Conservation (phyloP, 371 early-diverging fungal species). For the Circinella minor region DNA sequence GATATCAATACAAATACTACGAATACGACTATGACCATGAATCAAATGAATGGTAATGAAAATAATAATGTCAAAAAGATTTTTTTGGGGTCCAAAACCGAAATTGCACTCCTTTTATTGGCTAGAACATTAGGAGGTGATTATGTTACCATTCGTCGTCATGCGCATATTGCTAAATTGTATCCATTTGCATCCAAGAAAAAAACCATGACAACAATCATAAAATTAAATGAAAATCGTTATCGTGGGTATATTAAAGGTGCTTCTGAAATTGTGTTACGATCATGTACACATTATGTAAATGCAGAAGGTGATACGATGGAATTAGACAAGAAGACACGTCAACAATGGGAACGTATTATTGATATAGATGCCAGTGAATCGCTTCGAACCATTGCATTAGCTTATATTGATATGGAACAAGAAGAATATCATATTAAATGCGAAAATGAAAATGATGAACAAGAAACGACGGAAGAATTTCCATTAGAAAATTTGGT, state of each 20-base stretch:
- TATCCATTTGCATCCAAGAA: conserved; percentile 82
- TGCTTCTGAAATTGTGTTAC: conserved; percentile 85
- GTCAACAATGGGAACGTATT: conserved; percentile 52
- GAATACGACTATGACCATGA: no score
- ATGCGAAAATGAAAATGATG: no score
- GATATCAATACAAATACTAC: conserved; percentile 53
- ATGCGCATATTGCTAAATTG: conserved; percentile 57
- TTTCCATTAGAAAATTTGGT: conserved; percentile 66
- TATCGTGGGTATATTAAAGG: conserved; percentile 79
- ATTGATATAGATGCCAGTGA: conserved; percentile 81
- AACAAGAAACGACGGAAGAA: conserved; percentile 43
- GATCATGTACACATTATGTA: conserved; percentile 64
- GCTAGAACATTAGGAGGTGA: conserved; percentile 66
- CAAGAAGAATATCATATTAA: conserved; percentile 19
- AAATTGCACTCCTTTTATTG: conserved; percentile 87
- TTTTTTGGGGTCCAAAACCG: conserved; percentile 93
- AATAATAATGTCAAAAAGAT: conserved; percentile 62
- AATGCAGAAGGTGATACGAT: conserved; percentile 55
- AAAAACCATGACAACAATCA: conserved; percentile 81
- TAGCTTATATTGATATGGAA: conserved; percentile 78
- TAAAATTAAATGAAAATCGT: conserved; percentile 40
- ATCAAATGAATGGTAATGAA: no score
- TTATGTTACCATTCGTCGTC: conserved; percentile 61
- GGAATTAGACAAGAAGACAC: conserved; percentile 53
- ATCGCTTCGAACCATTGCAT: conserved; percentile 88